Evolutionary conservation across 768 basidiomycete species (phyloP).

Genomic region (Leucocoprinus leucothites): DNA sequence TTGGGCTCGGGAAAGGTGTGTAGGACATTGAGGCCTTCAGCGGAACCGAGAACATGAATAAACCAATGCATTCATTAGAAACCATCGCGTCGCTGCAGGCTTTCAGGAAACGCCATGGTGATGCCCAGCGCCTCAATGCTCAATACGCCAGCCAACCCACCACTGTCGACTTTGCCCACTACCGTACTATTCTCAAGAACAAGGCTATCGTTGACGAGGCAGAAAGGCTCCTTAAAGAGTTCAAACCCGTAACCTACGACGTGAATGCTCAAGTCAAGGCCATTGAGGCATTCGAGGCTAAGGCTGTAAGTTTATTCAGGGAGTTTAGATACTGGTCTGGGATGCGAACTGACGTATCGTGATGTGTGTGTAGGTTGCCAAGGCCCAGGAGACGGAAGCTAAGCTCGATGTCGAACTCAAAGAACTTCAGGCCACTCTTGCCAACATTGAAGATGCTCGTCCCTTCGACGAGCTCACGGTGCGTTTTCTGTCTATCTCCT

Average conservation of each 20-base stretch:
- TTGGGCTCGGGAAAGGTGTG: slow-evolving; percentile 86
- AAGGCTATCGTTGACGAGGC: slow-evolving; percentile 88
- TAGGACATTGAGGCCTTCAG: slow-evolving; percentile 9
- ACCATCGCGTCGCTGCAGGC: slow-evolving; percentile 87
- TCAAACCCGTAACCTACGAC: slow-evolving; percentile 96
- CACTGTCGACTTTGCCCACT: slow-evolving; percentile 87
- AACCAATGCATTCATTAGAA: slow-evolving; percentile 44
- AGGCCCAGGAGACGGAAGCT: slow-evolving; percentile 83
- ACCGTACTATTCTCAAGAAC: slow-evolving; percentile 91
- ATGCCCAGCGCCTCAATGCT: slow-evolving; percentile 74
- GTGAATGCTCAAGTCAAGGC: slow-evolving; percentile 86
- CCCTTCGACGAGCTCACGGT: slow-evolving; percentile 97
- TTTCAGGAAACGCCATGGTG: slow-evolving; percentile 93
- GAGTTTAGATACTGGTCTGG: neutral
- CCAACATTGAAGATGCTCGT: slow-evolving; percentile 96
- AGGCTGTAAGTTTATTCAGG: slow-evolving; percentile 62
- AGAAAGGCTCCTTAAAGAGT: slow-evolving; percentile 82
- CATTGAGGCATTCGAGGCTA: slow-evolving; percentile 94
- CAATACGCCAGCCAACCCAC: slow-evolving; percentile 69
- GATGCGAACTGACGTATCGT: neutral
- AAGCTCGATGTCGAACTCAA: slow-evolving; percentile 91
- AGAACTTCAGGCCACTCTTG: slow-evolving; percentile 88
- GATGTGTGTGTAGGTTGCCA: slow-evolving; percentile 59
- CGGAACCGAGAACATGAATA: neutral
- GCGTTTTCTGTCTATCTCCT: slow-evolving; percentile 28